Percentiles rank a stretch among this genome's conserved stretches.
Evolutionary conservation across 495 filamentous ascomycete species (phyloP).

Genomic region (Eremomyces bilateralis): DNA sequence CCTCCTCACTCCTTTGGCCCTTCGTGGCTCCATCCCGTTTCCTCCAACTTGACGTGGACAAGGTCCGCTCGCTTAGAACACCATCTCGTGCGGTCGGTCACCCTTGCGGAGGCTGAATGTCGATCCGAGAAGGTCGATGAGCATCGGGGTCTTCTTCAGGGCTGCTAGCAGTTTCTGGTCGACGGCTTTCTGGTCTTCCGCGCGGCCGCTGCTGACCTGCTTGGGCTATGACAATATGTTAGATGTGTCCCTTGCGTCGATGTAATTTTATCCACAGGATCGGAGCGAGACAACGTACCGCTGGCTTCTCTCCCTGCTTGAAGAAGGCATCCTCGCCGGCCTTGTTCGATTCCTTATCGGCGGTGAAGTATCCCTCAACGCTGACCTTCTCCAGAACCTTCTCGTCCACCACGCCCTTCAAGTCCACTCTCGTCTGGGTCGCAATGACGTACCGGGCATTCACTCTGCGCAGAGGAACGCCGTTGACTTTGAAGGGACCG

Average conservation of each 20-base stretch:
- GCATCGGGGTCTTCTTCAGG: constrained; percentile 89
- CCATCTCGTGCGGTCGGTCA: constrained; percentile 93
- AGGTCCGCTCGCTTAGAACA: constrained; percentile 15
- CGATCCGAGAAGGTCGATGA: constrained; percentile 72
- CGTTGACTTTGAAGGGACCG: constrained; percentile 99
- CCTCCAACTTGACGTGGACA: not conserved
- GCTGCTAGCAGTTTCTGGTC: constrained; percentile 77
- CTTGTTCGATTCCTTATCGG: constrained; percentile 74
- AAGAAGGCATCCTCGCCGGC: constrained; percentile 92
- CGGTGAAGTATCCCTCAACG: constrained; percentile 75
- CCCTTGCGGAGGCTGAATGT: constrained; percentile 93
- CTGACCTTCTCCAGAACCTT: constrained; percentile 69
- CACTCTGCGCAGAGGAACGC: constrained; percentile 91
- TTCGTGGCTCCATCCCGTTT: no score
- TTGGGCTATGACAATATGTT: constrained; percentile 52
- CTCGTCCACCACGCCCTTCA: constrained; percentile 61
- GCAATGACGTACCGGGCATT: constrained; percentile 98
- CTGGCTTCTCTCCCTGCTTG: constrained; percentile 86
- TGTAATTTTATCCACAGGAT: not conserved
- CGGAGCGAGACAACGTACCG: constrained; percentile 39
- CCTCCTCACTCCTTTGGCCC: no score
- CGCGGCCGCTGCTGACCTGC: constrained; percentile 67
- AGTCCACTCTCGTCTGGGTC: constrained; percentile 74
- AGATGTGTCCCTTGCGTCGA: no score
- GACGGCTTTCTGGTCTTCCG: constrained; percentile 89